phyloP scores from a whole-genome alignment of 2,329 filamentous ascomycete genomes.

The Nothophaeocryptopus gaeumannii region DNA sequence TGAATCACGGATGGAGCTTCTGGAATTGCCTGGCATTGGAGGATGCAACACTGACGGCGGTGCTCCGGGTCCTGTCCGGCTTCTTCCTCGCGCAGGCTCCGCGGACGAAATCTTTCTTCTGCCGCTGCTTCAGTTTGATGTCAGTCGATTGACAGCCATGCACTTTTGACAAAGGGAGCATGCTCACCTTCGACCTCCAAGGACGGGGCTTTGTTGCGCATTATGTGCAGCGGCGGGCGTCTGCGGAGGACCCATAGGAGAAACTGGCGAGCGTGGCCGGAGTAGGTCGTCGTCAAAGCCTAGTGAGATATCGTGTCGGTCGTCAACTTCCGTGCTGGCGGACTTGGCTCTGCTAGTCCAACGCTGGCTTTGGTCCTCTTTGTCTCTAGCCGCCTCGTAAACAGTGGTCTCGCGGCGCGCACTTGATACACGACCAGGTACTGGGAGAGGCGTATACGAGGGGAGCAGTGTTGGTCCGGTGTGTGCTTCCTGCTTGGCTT shows the following conservation, averaged over 20 bases:
- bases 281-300: slow-evolving; percentile 10
- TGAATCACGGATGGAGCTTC: neutral
- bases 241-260: neutral
- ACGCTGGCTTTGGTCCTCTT: neutral
- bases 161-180: neutral
- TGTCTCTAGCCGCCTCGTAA: neutral
- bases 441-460: slow-evolving; percentile 6
- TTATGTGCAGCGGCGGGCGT: neutral
- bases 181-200: slow-evolving; percentile 3
- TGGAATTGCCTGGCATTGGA: slow-evolving; percentile 3
- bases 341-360: too few species aligned
- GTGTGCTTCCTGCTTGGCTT: too few species aligned
- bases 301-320: neutral
- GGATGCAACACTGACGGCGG: neutral
- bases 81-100: neutral
- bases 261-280: slow-evolving; percentile 1
- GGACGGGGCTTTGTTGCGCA: slow-evolving; percentile 2
- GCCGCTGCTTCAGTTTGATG: neutral
- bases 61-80: neutral
- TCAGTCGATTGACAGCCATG: neutral
- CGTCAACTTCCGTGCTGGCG: neutral
- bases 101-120: neutral
- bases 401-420: slow-evolving; percentile 1
- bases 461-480: neutral
- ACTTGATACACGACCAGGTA: slow-evolving; percentile 8